phyloP scores from a whole-genome alignment of 306 rosid genomes.

The Casuarina equisetifolia region DNA sequence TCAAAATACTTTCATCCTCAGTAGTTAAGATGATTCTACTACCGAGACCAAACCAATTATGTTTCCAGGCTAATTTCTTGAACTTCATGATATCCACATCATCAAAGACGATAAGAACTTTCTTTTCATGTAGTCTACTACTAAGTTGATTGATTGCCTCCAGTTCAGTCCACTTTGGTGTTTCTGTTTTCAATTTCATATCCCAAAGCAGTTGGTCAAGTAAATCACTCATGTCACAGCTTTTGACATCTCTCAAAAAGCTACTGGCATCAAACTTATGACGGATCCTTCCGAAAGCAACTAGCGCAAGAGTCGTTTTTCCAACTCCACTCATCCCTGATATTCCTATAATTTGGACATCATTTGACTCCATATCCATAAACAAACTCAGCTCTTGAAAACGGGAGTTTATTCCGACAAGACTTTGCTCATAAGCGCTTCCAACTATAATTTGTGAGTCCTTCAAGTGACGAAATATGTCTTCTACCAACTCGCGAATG shows the following conservation, averaged over 20 bases:
- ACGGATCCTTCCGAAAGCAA: not conserved
- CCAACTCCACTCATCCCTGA: not conserved
- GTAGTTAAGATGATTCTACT: slow-evolving; percentile 7
- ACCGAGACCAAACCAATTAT: not conserved
- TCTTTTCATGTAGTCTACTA: not conserved
- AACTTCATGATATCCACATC: not conserved
- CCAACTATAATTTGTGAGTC: too few relatives aligned
- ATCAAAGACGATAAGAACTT: not conserved
- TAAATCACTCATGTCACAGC: not conserved
- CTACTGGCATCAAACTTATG: not conserved
- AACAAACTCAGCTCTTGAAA: not conserved
- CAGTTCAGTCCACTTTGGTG: accelerated
- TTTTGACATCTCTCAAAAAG: not conserved
- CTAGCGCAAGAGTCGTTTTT: not conserved
- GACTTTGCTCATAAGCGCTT: not conserved
- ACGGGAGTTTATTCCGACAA: not conserved
- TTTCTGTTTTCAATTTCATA: not conserved
- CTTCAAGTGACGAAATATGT: not conserved
- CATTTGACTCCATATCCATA: not conserved
- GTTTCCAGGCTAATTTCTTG: not conserved
- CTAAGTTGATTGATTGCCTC: not conserved
- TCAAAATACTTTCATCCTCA: not conserved
- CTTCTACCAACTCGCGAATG: not conserved
- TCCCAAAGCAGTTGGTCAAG: not conserved
- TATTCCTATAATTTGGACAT: not conserved